Percentiles rank a stretch among this genome's conserved stretches.
Conservation (phyloP, 2,329 filamentous ascomycete genomes). For the Rhytidhysteron rufulum region DNA sequence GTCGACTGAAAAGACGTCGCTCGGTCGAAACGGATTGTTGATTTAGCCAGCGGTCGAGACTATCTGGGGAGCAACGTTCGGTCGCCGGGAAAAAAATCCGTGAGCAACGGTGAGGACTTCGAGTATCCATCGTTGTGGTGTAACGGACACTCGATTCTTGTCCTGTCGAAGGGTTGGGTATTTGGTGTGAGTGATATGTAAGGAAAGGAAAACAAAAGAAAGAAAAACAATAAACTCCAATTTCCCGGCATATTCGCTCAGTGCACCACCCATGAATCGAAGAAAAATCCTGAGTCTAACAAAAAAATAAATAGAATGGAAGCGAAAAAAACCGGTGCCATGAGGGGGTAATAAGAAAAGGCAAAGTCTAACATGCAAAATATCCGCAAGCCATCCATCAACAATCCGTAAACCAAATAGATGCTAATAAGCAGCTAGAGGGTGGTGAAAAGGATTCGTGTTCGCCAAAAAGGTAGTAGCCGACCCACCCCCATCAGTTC, state of each 20-base stretch:
- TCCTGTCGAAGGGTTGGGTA: constrained; percentile 8
- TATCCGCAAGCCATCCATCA: constrained; percentile 30
- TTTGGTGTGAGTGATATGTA: constrained; percentile 17
- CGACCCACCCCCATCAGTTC: too few species aligned
- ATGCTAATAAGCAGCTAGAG: constrained; percentile 31
- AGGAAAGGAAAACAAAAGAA: constrained; percentile 15
- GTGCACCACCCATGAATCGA: constrained; percentile 24
- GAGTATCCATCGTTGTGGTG: neutral
- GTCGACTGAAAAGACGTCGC: constrained; percentile 23
- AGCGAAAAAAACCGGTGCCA: constrained; percentile 20
- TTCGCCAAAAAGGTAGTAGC: too few species aligned
- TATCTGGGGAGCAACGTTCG: neutral
- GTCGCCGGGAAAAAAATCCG: constrained; percentile 5
- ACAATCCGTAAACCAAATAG: constrained; percentile 34
- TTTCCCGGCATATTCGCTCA: constrained; percentile 31
- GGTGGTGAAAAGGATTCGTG: constrained; percentile 20
- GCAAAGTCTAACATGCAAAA: constrained; percentile 39
- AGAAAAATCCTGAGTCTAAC: constrained; percentile 29
- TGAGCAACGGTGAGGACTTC: neutral
- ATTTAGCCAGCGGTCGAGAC: neutral
- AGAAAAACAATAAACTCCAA: constrained; percentile 20
- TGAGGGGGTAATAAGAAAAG: constrained; percentile 13
- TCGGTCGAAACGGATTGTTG: neutral
- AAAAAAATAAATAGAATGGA: constrained; percentile 15
- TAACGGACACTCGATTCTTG: constrained; percentile 1